Base-by-base conservation (phyloP, 2,329 filamentous ascomycete species). In the Dactylellina haptotyla region DNA sequence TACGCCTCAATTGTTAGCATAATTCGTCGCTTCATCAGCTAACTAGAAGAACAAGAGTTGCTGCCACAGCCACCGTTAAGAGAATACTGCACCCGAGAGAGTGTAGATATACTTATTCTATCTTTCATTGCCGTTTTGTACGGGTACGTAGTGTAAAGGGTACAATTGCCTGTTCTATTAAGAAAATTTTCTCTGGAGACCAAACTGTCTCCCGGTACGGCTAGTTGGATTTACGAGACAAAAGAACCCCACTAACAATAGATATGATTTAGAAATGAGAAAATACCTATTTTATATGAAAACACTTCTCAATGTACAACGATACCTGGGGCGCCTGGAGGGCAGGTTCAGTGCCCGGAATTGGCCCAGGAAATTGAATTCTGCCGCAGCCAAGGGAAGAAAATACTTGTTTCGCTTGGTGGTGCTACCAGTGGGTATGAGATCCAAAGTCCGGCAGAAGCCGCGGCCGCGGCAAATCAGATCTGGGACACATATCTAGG, bases 381-480 rank as follows among this genome's bases (percentile, higher is more conserved):
- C 6, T 93, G 90, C 80, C 89, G 92, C 79, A 76, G 80, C 14
- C 80, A 87, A 74, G 85, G 85, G 75, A 93, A 92, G 81, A 90
- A 88, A 0, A 88, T 93, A 75, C 79, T 91, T 39, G 83, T 92
- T 8, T 92, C 89, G 2, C 83, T 93, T 43, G 90, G 89, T n/a
- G 90, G 90, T 30, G 87, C 87, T 1, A 88, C 88, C 0, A 12
- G 18, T 1, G 63, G 56, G 1, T 74, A 74, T 32, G 61, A 63
- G 14, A 18, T 74, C 8, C 37, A 41, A 9, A 85, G 83, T n/a
- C 76, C 82, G 0, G 75, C 80, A 0, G 84, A 83, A 0, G 89
- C 89, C 4, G 79, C 82, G 18, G 78, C 81, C 0, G 86, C 85
- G 1, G 90, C 90, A 0, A 80, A 88, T 59, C 83, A 85, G 23